A percentile compares a stretch with the other conserved stretches of the same genome.
These are phyloP conservation scores for Exophiala oligosperma DNA, from an alignment of 2,329 filamentous ascomycete species.

Conservation along the genomic window DNA sequence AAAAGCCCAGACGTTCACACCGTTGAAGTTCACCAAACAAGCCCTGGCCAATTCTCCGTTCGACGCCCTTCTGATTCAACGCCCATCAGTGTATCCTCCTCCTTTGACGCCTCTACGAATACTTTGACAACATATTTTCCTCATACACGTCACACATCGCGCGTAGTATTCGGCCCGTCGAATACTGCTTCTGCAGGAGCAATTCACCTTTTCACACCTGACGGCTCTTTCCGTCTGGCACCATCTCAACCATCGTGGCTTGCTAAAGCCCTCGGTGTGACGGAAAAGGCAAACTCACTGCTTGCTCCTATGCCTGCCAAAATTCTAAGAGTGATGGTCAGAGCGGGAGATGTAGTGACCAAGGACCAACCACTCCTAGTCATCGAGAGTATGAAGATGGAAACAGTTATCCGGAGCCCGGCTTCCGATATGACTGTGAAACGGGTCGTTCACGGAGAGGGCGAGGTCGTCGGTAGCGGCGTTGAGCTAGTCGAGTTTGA, in stretches of 20 bases:
- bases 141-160: slow-evolving; percentile 74
- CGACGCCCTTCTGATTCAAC: slow-evolving; percentile 42
- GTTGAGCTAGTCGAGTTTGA: slow-evolving; percentile 74
- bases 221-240: slow-evolving; percentile 57
- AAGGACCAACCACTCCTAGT: slow-evolving; percentile 88
- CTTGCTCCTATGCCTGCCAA: slow-evolving; percentile 97
- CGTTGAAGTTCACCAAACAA: slow-evolving; percentile 54
- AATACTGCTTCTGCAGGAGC: slow-evolving; percentile 34
- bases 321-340: slow-evolving; percentile 83
- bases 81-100: slow-evolving; percentile 48
- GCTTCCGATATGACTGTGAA: slow-evolving; percentile 67
- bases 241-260: slow-evolving; percentile 71
- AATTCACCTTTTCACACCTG: slow-evolving; percentile 75
- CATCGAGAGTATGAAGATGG: slow-evolving; percentile 91
- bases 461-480: slow-evolving; percentile 78
- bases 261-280: slow-evolving; percentile 80
- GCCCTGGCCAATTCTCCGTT: slow-evolving; percentile 50
- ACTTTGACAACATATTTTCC: slow-evolving; percentile 76
- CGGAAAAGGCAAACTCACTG: slow-evolving; percentile 78
- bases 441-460: slow-evolving; percentile 71
- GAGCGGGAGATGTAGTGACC: slow-evolving; percentile 76
- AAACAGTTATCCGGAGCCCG: slow-evolving; percentile 77
- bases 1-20: slow-evolving; percentile 27
- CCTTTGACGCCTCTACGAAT: slow-evolving; percentile 46
- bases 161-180: slow-evolving; percentile 58